Evolutionary conservation across 2,329 filamentous ascomycete genomes (phyloP).

Genomic region (Xylaria sp.): DNA sequence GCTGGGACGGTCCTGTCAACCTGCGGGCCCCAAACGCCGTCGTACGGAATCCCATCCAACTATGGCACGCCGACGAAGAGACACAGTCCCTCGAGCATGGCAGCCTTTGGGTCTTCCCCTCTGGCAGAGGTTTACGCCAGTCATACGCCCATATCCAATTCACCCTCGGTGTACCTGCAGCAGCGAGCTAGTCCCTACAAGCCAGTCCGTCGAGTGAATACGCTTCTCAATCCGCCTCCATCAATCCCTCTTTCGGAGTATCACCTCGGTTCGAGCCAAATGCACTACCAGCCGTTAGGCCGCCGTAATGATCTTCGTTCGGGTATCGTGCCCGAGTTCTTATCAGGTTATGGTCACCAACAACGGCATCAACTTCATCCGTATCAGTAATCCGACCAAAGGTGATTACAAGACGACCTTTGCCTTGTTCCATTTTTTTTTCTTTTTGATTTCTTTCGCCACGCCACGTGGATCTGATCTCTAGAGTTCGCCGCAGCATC

Average conservation of each 20-base stretch:
- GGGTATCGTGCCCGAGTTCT: conserved; percentile 76
- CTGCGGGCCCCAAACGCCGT: conserved; percentile 50
- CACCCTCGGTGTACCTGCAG: conserved; percentile 86
- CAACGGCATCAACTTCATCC: conserved; percentile 40
- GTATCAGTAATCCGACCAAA: conserved; percentile 32
- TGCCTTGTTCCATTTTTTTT: not conserved
- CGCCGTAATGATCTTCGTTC: conserved; percentile 74
- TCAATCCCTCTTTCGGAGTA: conserved; percentile 82
- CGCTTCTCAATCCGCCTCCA: conserved; percentile 88
- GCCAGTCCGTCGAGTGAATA: conserved; percentile 88
- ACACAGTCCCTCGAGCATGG: conserved; percentile 62
- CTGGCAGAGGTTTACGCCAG: conserved; percentile 71
- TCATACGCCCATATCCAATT: conserved; percentile 77
- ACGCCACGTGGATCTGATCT: not conserved
- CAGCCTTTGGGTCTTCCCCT: conserved; percentile 74
- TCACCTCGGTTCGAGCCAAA: conserved; percentile 74
- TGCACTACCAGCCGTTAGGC: conserved; percentile 85
- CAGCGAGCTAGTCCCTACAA: conserved; percentile 93
- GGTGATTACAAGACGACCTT: not conserved
- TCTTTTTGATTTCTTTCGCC: not conserved
- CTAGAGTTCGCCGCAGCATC: conserved; percentile 8
- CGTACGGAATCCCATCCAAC: conserved; percentile 47
- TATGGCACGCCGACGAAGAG: conserved; percentile 66
- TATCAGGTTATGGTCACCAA: conserved; percentile 39
- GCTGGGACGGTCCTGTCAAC: conserved; percentile 50